Conservation (phyloP, 1,139 yeast genomes). For the Lodderomyces theae region DNA sequence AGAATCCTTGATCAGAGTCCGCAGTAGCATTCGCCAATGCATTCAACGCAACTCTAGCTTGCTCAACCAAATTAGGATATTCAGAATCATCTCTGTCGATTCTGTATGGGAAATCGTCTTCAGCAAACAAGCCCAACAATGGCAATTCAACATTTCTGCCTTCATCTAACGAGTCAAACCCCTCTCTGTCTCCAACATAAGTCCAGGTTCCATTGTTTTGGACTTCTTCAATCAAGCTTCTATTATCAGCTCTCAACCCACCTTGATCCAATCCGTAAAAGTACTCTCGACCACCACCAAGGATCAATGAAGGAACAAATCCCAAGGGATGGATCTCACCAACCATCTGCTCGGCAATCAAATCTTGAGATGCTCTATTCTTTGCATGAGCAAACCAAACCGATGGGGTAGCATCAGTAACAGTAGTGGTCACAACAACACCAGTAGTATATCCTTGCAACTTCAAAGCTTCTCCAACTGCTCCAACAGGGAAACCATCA, state of each 20-base stretch:
- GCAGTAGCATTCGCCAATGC: constrained; percentile 62
- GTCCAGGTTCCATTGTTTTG: constrained; percentile 45
- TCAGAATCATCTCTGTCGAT: constrained; percentile 58
- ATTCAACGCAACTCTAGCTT: constrained; percentile 65
- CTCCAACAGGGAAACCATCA: constrained; percentile 64
- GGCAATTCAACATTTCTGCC: constrained; percentile 69
- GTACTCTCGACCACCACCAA: constrained; percentile 89
- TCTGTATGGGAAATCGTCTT: constrained; percentile 74
- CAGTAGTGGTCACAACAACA: constrained; percentile 80
- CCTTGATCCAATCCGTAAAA: constrained; percentile 48
- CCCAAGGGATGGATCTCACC: constrained; percentile 68
- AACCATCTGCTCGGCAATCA: constrained; percentile 81
- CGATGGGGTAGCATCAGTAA: constrained; percentile 80
- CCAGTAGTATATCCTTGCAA: constrained; percentile 77
- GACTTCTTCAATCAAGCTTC: constrained; percentile 64
- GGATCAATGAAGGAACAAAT: constrained; percentile 69
- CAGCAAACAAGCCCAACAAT: constrained; percentile 66
- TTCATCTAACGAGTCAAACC: constrained; percentile 47
- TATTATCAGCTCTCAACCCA: constrained; percentile 69
- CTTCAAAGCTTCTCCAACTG: constrained; percentile 80
- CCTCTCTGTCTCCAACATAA: constrained; percentile 56
- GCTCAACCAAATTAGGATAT: constrained; percentile 73
- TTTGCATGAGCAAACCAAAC: constrained; percentile 78
- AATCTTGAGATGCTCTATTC: constrained; percentile 69
- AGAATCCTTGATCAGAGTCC: constrained; percentile 75